Conservation (phyloP, 768 basidiomycete genomes). For the Pulveroboletus sp. region DNA sequence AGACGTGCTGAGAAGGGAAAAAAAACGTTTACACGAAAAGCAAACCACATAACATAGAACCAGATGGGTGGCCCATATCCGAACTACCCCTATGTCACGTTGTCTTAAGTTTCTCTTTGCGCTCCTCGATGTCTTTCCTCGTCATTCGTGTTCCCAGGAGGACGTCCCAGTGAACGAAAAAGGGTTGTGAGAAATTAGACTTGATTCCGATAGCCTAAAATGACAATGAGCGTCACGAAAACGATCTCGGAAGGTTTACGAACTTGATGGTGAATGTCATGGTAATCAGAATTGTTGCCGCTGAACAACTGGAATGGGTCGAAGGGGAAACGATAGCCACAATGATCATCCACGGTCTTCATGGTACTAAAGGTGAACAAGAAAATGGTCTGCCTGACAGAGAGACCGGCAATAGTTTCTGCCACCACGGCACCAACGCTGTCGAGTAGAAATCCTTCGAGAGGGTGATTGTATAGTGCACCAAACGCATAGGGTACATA, state of each 20-base stretch:
- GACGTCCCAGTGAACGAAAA: constrained; percentile 92
- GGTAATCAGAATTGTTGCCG: constrained; percentile 91
- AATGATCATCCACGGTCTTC: constrained; percentile 96
- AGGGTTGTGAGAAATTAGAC: constrained; percentile 93
- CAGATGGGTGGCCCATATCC: not conserved
- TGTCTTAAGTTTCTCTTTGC: constrained; percentile 37
- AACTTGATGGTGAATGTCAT: constrained; percentile 97
- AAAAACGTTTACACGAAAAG: not conserved
- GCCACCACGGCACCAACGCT: constrained; percentile 75
- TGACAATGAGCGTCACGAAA: not conserved
- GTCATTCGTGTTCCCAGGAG: constrained; percentile 84
- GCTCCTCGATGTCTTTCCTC: constrained; percentile 56
- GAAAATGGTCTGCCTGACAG: constrained; percentile 76
- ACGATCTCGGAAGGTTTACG: constrained; percentile 10
- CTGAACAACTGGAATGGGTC: constrained; percentile 88
- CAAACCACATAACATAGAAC: not conserved
- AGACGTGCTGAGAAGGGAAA: not conserved
- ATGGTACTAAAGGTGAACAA: constrained; percentile 80
- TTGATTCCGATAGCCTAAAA: constrained; percentile 70
- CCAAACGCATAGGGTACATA: constrained; percentile 98
- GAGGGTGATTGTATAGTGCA: constrained; percentile 93
- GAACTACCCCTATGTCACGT: constrained; percentile 2
- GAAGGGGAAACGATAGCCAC: constrained; percentile 84
- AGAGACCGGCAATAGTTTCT: constrained; percentile 63
- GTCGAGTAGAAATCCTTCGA: constrained; percentile 92